These are phyloP conservation scores for Fusarium verrucosum DNA, from an alignment of 2,329 filamentous ascomycete species.

Conservation along the genomic window DNA sequence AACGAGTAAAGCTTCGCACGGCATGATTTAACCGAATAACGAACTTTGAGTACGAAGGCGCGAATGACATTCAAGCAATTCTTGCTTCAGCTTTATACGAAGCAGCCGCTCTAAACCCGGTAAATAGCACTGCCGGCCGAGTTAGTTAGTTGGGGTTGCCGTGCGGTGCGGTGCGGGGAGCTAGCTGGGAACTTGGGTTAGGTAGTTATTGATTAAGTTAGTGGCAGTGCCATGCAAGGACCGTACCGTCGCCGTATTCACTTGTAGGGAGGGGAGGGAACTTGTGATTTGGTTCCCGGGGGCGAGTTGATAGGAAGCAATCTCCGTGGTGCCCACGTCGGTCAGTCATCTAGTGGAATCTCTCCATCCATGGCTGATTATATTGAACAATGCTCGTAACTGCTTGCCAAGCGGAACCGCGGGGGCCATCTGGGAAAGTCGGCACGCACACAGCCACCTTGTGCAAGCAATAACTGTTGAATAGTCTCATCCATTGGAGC, in stretches of 20 bases:
- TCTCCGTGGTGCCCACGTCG: background rate
- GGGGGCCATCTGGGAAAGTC: conserved; percentile 37
- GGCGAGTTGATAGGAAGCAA: background rate
- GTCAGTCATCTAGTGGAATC: conserved; percentile 10
- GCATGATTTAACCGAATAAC: background rate
- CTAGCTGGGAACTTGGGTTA: background rate
- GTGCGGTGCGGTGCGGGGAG: conserved; percentile 1
- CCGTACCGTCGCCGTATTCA: too few species aligned
- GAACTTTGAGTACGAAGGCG: conserved; percentile 7
- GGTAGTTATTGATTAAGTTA: too few species aligned
- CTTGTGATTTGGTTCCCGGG: too few species aligned
- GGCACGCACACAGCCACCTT: conserved; percentile 34
- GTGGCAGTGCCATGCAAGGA: too few species aligned
- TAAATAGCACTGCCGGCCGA: conserved; percentile 5
- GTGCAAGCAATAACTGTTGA: conserved; percentile 19
- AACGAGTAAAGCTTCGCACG: conserved; percentile 11
- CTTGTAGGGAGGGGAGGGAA: too few species aligned
- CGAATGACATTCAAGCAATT: conserved; percentile 17
- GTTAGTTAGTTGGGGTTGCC: too few species aligned
- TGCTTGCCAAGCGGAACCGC: conserved; percentile 36
- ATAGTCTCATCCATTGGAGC: conserved; percentile 34
- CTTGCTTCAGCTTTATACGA: background rate
- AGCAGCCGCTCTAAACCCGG: conserved; percentile 14
- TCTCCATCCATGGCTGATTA: too few species aligned
- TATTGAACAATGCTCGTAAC: conserved; percentile 4